These are phyloP conservation scores for Russula earlei DNA, from an alignment of 768 basidiomycete genomes.

Conservation along the genomic window DNA sequence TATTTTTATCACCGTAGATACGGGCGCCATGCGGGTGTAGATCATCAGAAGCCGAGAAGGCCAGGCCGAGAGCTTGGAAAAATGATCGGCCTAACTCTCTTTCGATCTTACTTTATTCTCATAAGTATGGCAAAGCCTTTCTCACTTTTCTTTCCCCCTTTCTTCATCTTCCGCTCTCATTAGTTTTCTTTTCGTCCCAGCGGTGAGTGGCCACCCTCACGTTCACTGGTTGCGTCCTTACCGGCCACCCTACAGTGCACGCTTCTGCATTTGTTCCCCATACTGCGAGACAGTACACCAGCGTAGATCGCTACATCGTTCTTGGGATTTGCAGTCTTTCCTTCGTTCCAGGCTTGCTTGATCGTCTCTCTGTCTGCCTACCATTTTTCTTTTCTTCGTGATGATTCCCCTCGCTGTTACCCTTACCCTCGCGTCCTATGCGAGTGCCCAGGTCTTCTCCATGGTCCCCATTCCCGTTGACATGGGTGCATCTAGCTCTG, in stretches of 20 bases:
- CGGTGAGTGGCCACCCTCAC: slow-evolving; percentile 31
- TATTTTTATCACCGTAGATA: slow-evolving; percentile 2
- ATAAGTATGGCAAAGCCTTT: neutral
- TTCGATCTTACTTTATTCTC: neutral
- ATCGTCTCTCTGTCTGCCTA: slow-evolving; percentile 27
- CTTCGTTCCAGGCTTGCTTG: slow-evolving; percentile 29
- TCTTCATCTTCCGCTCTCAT: slow-evolving; percentile 15
- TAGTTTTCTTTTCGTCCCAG: slow-evolving; percentile 24
- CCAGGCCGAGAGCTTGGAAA: neutral
- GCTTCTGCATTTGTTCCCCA: slow-evolving; percentile 33
- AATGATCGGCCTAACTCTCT: slow-evolving; percentile 1
- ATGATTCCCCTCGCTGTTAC: slow-evolving; percentile 57
- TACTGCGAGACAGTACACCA: slow-evolving; percentile 61
- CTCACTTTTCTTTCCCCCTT: slow-evolving; percentile 30
- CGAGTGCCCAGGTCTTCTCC: slow-evolving; percentile 43
- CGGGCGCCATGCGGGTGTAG: neutral
- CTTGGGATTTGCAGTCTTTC: slow-evolving; percentile 27
- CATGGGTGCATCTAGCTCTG: slow-evolving; percentile 26
- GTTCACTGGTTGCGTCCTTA: neutral
- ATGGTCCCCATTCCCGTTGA: slow-evolving; percentile 24
- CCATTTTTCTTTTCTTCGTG: slow-evolving; percentile 34
- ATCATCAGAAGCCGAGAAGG: neutral
- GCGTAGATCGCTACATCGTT: slow-evolving; percentile 61
- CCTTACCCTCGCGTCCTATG: slow-evolving; percentile 48
- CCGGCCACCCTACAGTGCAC: slow-evolving; percentile 28